phyloP scores from a whole-genome alignment of 2,329 filamentous ascomycete species.

The Leptodontidium sp. region DNA sequence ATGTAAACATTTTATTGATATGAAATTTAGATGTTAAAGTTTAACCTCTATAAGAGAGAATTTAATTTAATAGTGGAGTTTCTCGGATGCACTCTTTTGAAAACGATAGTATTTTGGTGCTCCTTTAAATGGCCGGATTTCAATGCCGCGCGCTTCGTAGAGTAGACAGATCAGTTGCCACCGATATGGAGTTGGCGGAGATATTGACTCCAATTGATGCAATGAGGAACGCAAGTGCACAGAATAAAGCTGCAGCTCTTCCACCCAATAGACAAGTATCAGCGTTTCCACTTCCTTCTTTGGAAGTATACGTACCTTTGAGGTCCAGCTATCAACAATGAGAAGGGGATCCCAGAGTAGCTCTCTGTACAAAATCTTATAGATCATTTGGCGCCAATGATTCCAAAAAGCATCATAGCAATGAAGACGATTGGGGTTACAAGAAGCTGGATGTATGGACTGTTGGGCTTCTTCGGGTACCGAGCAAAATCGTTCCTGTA shows the following conservation, averaged over 20 bases:
- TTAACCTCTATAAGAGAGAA: too few relatives aligned
- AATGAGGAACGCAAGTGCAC: slow-evolving; percentile 48
- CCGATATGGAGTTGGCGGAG: slow-evolving; percentile 33
- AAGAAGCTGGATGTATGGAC: slow-evolving; percentile 31
- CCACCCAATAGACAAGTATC: slow-evolving; percentile 23
- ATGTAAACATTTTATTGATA: too few relatives aligned
- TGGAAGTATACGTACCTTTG: slow-evolving; percentile 22
- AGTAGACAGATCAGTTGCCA: slow-evolving; percentile 53
- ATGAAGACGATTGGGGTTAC: slow-evolving; percentile 22
- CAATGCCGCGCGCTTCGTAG: too few relatives aligned
- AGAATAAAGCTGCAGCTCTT: slow-evolving; percentile 50
- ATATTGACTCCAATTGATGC: slow-evolving; percentile 48
- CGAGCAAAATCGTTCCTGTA: slow-evolving; percentile 40
- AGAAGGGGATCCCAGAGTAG: slow-evolving; percentile 31
- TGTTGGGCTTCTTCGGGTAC: slow-evolving; percentile 27
- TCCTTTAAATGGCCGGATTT: too few relatives aligned
- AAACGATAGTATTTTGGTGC: too few relatives aligned
- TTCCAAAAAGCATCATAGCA: slow-evolving; percentile 51
- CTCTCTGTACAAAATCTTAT: slow-evolving; percentile 45
- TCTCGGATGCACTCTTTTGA: too few relatives aligned
- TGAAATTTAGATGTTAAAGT: too few relatives aligned
- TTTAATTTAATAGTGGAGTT: too few relatives aligned
- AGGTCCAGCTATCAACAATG: slow-evolving; percentile 35
- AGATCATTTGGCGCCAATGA: slow-evolving; percentile 60
- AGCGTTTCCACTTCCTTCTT: neutral